phyloP scores from a whole-genome alignment of 2,329 filamentous ascomycete species.

The Penicillium aurantiogriseum region DNA sequence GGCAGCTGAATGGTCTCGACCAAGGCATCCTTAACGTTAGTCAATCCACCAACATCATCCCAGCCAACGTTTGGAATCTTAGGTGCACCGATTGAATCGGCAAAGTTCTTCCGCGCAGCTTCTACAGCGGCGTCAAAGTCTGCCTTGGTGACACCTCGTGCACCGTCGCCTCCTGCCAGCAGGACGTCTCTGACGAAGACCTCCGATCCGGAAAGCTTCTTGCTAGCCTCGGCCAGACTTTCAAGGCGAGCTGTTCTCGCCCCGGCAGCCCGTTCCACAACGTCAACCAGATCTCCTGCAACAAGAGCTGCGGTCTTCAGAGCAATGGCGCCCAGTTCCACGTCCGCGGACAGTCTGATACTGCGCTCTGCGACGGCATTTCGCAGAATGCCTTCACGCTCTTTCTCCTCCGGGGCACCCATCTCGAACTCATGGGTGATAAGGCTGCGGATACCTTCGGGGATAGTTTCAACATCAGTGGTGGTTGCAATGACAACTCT shows the following conservation, averaged over 20 bases:
- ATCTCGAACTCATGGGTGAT: conserved; percentile 97
- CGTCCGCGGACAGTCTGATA: conserved; percentile 74
- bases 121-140: conserved; percentile 95
- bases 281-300: conserved; percentile 89
- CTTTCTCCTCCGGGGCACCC: conserved; percentile 84
- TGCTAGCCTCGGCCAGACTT: conserved; percentile 56
- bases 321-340: conserved; percentile 80
- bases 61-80: conserved; percentile 97
- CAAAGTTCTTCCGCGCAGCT: conserved; percentile 94
- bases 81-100: conserved; percentile 92
- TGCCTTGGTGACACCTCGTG: conserved; percentile 71
- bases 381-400: conserved; percentile 82
- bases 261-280: conserved; percentile 83
- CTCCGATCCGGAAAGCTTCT: conserved; percentile 23
- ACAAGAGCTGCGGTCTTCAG: conserved; percentile 95
- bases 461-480: conserved; percentile 90
- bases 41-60: conserved; percentile 91
- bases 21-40: conserved; percentile 94
- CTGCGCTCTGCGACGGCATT: conserved; percentile 74
- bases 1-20: conserved; percentile 95
- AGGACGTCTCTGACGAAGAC: conserved; percentile 80
- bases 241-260: conserved; percentile 75
- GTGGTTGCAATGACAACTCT: conserved; percentile 90
- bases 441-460: conserved; percentile 81
- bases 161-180: conserved; percentile 77